These are phyloP conservation scores for Citrus cavaleriei DNA, from an alignment of 345 rosid species.

Conservation along the genomic window DNA sequence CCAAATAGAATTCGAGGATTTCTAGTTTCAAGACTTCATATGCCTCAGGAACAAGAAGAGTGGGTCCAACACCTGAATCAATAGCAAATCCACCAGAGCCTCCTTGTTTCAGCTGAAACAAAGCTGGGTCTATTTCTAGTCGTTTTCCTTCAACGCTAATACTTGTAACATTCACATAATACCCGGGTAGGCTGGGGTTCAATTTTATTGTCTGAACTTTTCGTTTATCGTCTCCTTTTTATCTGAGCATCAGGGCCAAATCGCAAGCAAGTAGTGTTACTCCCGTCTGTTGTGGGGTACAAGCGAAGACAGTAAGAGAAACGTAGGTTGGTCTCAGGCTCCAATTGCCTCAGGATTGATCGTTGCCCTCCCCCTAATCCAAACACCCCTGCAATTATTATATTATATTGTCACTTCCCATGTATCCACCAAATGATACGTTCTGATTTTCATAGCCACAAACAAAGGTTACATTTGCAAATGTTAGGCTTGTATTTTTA, in stretches of 20 bases:
- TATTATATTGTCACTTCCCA: neutral
- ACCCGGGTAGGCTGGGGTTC: neutral
- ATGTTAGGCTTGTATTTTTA: neutral
- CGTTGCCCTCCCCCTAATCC: slow-evolving; percentile 2
- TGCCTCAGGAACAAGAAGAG: neutral
- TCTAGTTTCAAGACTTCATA: neutral
- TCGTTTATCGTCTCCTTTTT: too few relatives aligned
- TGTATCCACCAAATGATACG: neutral
- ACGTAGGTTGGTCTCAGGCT: neutral
- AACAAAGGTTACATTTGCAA: neutral
- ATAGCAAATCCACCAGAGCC: neutral
- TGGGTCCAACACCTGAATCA: neutral
- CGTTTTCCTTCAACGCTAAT: neutral
- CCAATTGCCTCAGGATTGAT: neutral
- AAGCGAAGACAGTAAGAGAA: too few relatives aligned
- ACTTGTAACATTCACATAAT: neutral
- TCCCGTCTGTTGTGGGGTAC: too few relatives aligned
- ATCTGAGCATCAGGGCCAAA: too few relatives aligned
- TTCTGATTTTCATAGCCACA: neutral
- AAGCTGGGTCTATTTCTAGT: neutral
- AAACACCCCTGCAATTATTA: neutral
- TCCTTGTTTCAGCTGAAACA: neutral
- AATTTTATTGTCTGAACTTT: too few relatives aligned
- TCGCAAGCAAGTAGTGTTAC: too few relatives aligned
- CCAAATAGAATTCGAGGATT: too few relatives aligned